These are phyloP conservation scores for Pyrenophora teres DNA, from an alignment of 2,329 filamentous ascomycete genomes.

Conservation along the genomic window DNA sequence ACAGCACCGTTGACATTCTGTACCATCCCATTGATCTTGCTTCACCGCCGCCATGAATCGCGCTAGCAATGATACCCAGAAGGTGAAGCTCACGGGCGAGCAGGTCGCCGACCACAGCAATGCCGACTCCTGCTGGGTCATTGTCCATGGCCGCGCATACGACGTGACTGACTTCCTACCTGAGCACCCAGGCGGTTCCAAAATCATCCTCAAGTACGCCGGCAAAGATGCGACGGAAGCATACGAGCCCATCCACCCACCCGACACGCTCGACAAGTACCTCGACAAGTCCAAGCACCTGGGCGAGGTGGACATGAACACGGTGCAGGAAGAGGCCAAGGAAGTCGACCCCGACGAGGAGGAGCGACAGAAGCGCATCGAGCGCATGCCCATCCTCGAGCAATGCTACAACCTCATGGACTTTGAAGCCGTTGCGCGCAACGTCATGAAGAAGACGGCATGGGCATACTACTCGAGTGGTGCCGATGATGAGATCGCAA, in stretches of 20 bases:
- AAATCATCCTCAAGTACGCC: conserved; percentile 90
- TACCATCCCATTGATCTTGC: background rate
- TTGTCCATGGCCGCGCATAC: conserved; percentile 69
- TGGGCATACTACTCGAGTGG: conserved; percentile 98
- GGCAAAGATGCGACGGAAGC: conserved; percentile 50
- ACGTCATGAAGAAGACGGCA: conserved; percentile 92
- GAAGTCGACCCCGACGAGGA: conserved; percentile 65
- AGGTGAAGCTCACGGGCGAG: conserved; percentile 51
- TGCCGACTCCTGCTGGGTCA: conserved; percentile 77
- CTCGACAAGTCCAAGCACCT: conserved; percentile 51
- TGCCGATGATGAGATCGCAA: conserved; percentile 84
- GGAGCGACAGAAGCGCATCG: conserved; percentile 70
- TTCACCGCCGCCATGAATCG: conserved; percentile 49
- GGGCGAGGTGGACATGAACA: conserved; percentile 47
- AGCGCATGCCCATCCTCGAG: conserved; percentile 52
- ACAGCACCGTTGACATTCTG: conserved; percentile 2
- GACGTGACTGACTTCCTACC: conserved; percentile 69
- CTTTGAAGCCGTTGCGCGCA: conserved; percentile 89
- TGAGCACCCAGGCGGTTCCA: conserved; percentile 69
- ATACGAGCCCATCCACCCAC: conserved; percentile 60
- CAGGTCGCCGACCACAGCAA: conserved; percentile 74
- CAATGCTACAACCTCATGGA: conserved; percentile 63
- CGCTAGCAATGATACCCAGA: conserved; percentile 49
- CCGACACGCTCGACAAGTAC: conserved; percentile 51
- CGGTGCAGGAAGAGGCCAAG: conserved; percentile 42